phyloP scores from a whole-genome alignment of 352 stramenopile species.

The Phytophthora boehmeriae region DNA sequence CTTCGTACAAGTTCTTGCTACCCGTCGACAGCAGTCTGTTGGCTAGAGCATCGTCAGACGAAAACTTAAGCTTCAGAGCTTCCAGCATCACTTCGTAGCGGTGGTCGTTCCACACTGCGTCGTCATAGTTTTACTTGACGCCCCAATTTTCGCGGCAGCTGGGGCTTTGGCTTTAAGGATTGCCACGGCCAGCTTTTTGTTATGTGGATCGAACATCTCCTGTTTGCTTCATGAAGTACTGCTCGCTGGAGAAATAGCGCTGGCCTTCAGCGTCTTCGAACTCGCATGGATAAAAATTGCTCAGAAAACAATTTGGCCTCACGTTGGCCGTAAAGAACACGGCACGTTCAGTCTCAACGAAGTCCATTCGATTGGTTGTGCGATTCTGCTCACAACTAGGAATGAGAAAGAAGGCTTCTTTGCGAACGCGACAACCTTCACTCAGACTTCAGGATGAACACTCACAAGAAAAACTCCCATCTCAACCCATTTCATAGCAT shows the following conservation, averaged over 20 bases:
- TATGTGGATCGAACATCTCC: constrained; percentile 61
- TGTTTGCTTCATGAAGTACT: constrained; percentile 84
- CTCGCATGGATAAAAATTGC: constrained; percentile 66
- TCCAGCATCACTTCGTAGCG: constrained; percentile 60
- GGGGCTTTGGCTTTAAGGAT: constrained; percentile 58
- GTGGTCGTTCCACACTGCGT: constrained; percentile 42
- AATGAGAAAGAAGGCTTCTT: too few species aligned
- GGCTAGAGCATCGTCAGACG: constrained; percentile 33
- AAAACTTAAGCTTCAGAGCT: constrained; percentile 73
- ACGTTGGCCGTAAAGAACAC: constrained; percentile 66
- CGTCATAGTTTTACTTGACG: constrained; percentile 66
- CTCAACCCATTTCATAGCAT: too few species aligned
- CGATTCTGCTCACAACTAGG: too few species aligned
- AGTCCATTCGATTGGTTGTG: too few species aligned
- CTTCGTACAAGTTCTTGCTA: constrained; percentile 61
- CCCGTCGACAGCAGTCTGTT: constrained; percentile 47
- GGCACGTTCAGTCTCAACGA: constrained; percentile 37
- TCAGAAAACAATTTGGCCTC: constrained; percentile 50
- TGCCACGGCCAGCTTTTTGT: constrained; percentile 40
- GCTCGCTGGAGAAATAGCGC: constrained; percentile 67
- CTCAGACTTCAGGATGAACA: too few species aligned
- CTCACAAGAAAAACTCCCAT: too few species aligned
- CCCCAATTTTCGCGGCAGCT: constrained; percentile 53
- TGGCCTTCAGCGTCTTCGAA: constrained; percentile 43
- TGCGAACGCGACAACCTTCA: too few species aligned